Evolutionary conservation across 495 filamentous ascomycete species (phyloP).

Genomic region (Annulohypoxylon nitens): DNA sequence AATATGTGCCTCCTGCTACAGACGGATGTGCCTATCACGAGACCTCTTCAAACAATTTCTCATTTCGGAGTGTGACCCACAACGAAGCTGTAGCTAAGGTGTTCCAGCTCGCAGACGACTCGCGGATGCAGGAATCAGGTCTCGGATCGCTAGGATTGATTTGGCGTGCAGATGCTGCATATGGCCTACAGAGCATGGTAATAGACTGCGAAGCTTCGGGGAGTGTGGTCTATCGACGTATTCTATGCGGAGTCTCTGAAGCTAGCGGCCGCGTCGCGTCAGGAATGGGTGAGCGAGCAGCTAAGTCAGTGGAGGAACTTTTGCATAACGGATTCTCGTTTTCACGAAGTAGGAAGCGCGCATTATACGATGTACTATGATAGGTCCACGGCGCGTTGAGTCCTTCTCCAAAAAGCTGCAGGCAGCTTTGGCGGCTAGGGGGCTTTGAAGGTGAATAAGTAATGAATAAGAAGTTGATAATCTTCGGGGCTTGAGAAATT

Average conservation of each 20-base stretch:
- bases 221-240: not conserved
- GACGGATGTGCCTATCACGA: not conserved
- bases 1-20: not conserved
- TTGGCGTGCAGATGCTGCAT: not conserved
- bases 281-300: not conserved
- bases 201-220: not conserved
- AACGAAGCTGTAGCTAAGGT: not conserved
- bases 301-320: not conserved
- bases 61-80: not conserved
- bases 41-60: not conserved
- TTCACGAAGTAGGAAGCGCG: not conserved
- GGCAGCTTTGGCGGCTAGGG: not conserved
- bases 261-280: not conserved
- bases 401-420: not conserved
- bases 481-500: not conserved
- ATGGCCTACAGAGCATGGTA: not conserved
- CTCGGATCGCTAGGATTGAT: not conserved
- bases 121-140: not conserved
- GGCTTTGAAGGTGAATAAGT: not conserved
- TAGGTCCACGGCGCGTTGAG: not conserved
- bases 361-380: not conserved
- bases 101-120: not conserved
- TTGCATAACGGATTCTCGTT: not conserved
- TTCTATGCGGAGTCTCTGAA: not conserved
- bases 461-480: slow-evolving; percentile 3